Evolutionary conservation across 208 protist genomes (phyloP), one percentile per base, ranked within the genome.

Genomic region (Trypanosomatidae sp.): DNA sequence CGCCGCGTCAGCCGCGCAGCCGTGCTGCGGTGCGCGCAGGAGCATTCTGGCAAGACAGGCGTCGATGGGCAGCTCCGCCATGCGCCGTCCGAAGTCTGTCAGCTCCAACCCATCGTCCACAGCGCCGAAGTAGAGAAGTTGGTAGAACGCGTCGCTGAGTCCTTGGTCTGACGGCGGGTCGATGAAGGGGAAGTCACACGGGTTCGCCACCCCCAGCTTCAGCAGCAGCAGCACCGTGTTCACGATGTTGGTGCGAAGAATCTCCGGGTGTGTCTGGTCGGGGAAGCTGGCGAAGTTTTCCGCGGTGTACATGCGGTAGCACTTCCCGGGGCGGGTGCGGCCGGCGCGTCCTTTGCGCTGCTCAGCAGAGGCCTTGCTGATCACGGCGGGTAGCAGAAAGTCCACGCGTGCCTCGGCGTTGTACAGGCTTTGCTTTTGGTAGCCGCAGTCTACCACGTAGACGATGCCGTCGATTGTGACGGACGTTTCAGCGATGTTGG

Each of bases 401-500:
- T 99, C 99, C 13, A 99, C 94, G 62, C 98, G 91, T 10, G 95
- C 92, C 49, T 97, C 84, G 30, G 98, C 88, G 81, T 99, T 98
- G 86, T 98, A 99, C 25, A 98, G 83, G 75, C 98, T 99, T 81
- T 99, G 98, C 88, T 99, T 99, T 56, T 97, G 89, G 70, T 99
- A 99, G 25, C 99, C 99, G 39, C 97, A 97, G 88, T 99, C 99
- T 19, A 99, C 92, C 3, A 99, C 99, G 80, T 98, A 99, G 36
- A 99, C 98, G 62, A 99, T 97, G 64, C 99, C 99, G 70, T 99
- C 98, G 74, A 99, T 99, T 2, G 99, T 99, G 25, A 99, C 82
- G 1, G 98, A 99, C 6, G 99, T 99, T 82, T 99, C 99, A 8
- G 99, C 99, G 64, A 99, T 99, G 88, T 99, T 99, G 5, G 99